Evolutionary conservation across 2,329 filamentous ascomycete genomes (phyloP).

Genomic region (Fusarium sp.): DNA sequence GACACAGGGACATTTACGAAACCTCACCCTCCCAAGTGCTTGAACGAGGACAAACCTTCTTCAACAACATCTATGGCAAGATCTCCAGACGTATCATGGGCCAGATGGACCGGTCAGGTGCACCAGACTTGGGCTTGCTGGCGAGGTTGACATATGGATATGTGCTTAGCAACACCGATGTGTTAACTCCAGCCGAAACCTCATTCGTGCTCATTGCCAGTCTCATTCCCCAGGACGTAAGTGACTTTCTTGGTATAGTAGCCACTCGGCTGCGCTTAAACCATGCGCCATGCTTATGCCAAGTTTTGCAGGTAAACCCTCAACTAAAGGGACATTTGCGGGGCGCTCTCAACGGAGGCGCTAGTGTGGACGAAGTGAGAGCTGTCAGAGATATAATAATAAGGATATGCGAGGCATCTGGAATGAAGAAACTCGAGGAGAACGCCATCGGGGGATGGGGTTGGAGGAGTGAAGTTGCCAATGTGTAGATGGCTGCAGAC

Average conservation of each 20-base stretch:
- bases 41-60: slow-evolving; percentile 44
- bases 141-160: slow-evolving; percentile 49
- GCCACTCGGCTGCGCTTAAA: neutral
- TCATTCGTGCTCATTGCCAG: slow-evolving; percentile 50
- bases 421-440: slow-evolving; percentile 42
- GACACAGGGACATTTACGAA: slow-evolving; percentile 42
- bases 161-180: slow-evolving; percentile 47
- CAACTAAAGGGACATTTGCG: slow-evolving; percentile 49
- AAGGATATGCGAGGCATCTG: slow-evolving; percentile 48
- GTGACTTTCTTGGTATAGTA: neutral
- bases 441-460: slow-evolving; percentile 47
- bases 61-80: slow-evolving; percentile 47
- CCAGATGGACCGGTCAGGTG: slow-evolving; percentile 47
- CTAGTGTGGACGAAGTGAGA: slow-evolving; percentile 47
- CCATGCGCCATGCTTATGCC: slow-evolving; percentile 8
- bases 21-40: slow-evolving; percentile 34
- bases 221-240: slow-evolving; percentile 50
- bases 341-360: slow-evolving; percentile 48
- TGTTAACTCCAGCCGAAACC: slow-evolving; percentile 45
- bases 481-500: slow-evolving; percentile 26
- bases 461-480: slow-evolving; percentile 49
- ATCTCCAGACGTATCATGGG: slow-evolving; percentile 49
- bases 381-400: slow-evolving; percentile 48
- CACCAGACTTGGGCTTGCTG: slow-evolving; percentile 46
- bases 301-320: slow-evolving; percentile 44